These are phyloP conservation scores for Chiua virens DNA, from an alignment of 768 basidiomycete species.

Conservation along the genomic window DNA sequence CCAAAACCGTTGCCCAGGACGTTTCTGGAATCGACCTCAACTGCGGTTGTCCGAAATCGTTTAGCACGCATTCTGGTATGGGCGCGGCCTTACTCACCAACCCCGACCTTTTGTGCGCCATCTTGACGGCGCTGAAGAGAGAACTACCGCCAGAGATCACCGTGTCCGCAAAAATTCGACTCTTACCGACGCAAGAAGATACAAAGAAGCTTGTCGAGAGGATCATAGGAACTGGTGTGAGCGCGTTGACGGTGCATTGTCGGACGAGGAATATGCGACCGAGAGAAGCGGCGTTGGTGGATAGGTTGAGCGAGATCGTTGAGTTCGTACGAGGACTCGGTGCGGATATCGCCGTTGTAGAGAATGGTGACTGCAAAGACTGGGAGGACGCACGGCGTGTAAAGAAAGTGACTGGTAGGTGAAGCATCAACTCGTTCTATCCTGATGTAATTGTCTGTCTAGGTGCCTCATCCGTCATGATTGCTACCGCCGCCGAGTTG, in stretches of 20 bases:
- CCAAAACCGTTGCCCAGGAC: constrained; percentile 81
- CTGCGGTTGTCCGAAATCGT: constrained; percentile 96
- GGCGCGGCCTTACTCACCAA: constrained; percentile 93
- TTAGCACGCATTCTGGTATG: constrained; percentile 94
- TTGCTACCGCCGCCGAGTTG: constrained; percentile 90
- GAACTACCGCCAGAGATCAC: constrained; percentile 76
- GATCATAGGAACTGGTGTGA: constrained; percentile 86
- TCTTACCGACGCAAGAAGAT: constrained; percentile 83
- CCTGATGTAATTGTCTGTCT: not conserved
- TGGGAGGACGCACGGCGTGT: constrained; percentile 79
- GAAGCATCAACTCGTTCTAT: not conserved
- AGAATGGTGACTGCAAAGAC: constrained; percentile 89
- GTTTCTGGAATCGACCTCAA: constrained; percentile 95
- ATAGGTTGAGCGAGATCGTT: constrained; percentile 81
- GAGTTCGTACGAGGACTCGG: constrained; percentile 76
- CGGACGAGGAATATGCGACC: constrained; percentile 91
- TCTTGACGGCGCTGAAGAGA: constrained; percentile 74
- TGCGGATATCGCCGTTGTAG: constrained; percentile 81
- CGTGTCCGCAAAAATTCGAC: constrained; percentile 91
- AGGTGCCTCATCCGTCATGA: constrained; percentile 93
- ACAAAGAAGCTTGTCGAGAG: constrained; percentile 88
- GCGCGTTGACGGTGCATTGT: constrained; percentile 91
- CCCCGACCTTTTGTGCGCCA: constrained; percentile 87
- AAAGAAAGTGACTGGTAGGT: constrained; percentile 69
- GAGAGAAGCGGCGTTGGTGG: constrained; percentile 73